Evolutionary conservation across 192 early-diverging fungal genomes (phyloP).

Genomic region (Funneliformis mosseae): DNA sequence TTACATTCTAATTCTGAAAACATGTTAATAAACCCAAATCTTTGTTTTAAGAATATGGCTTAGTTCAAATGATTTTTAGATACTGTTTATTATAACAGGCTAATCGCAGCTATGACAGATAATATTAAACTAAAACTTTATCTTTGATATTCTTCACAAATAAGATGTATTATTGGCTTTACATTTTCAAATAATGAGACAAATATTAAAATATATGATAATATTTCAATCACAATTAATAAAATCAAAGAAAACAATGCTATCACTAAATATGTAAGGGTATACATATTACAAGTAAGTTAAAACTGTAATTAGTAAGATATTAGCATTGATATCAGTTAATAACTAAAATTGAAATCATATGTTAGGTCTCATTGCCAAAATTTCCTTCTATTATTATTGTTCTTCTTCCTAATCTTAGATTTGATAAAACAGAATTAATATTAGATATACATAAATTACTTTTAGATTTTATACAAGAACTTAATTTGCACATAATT

Average conservation of each 20-base stretch:
- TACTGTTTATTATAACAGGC: too few species aligned
- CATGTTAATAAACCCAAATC: neutral
- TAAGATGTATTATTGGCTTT: neutral
- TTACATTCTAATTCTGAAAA: too few species aligned
- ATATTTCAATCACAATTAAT: too few species aligned
- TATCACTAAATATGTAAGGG: neutral
- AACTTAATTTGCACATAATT: too few species aligned
- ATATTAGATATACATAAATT: neutral
- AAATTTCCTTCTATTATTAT: neutral
- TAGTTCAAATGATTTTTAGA: constrained; percentile 2
- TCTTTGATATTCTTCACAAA: neutral
- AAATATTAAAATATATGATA: too few species aligned
- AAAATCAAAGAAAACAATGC: neutral
- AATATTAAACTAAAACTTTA: neutral
- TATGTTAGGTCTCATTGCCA: neutral
- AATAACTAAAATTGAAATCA: neutral
- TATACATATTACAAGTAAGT: neutral
- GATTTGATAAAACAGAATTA: neutral
- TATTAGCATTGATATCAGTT: neutral
- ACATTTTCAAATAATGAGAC: neutral
- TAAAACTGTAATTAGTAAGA: neutral
- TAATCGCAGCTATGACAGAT: neutral
- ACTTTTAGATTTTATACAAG: too few species aligned
- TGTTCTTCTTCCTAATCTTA: neutral
- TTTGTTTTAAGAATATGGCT: neutral